Conservation (phyloP, 768 basidiomycete species). For the Rhodotorula sphaerocarpa region DNA sequence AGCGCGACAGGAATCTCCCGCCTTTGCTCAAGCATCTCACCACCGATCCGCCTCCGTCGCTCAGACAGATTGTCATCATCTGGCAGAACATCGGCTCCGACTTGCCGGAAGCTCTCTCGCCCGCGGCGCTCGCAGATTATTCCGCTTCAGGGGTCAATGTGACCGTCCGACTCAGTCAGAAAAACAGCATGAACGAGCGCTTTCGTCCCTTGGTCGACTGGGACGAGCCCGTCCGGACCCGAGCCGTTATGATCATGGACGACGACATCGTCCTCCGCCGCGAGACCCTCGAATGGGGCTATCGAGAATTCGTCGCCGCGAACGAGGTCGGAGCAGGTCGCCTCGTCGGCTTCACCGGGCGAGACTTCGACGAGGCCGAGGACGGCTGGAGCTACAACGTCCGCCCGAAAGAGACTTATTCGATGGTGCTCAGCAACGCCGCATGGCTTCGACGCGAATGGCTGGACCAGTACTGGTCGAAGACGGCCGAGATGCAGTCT, state of each 20-base stretch:
- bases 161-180: slow-evolving; percentile 20
- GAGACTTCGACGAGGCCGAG: slow-evolving; percentile 16
- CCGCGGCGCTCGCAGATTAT: slow-evolving; percentile 11
- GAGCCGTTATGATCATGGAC: slow-evolving; percentile 34
- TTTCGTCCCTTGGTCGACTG: slow-evolving; percentile 27
- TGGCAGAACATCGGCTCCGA: slow-evolving; percentile 32
- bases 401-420: slow-evolving; percentile 20
- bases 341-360: slow-evolving; percentile 31
- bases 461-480: slow-evolving; percentile 32
- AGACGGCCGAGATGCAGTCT: slow-evolving; percentile 9
- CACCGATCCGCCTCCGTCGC: slow-evolving; percentile 21
- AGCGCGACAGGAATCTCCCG: slow-evolving; percentile 24
- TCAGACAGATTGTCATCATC: slow-evolving; percentile 31
- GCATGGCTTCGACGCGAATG: slow-evolving; percentile 31
- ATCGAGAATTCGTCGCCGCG: slow-evolving; percentile 19
- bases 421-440: slow-evolving; percentile 35
- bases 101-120: slow-evolving; percentile 24
- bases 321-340: slow-evolving; percentile 8
- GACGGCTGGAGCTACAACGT: slow-evolving; percentile 18
- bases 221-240: slow-evolving; percentile 20
- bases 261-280: slow-evolving; percentile 33
- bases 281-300: slow-evolving; percentile 34
- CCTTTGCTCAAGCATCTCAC: slow-evolving; percentile 29
- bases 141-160: slow-evolving; percentile 20
- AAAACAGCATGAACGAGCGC: slow-evolving; percentile 37